These are phyloP conservation scores for Candida parachauliodes DNA, from an alignment of 805 yeast species.

Conservation along the genomic window DNA sequence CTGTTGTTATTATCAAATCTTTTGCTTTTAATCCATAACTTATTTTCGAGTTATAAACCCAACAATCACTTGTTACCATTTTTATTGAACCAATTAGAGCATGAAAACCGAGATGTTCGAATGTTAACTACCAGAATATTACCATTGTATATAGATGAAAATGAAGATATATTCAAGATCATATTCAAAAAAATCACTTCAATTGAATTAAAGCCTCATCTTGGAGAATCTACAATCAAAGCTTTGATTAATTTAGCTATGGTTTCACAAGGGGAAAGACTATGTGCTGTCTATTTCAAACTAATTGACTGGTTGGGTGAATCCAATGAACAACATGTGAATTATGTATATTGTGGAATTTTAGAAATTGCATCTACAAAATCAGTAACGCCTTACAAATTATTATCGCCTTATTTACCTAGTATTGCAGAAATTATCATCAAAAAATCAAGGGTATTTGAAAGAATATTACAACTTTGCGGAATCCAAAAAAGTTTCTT, in stretches of 20 bases:
- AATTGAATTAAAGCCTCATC: slow-evolving; percentile 37
- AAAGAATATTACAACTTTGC: slow-evolving; percentile 59
- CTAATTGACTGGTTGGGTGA: slow-evolving; percentile 67
- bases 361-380: slow-evolving; percentile 54
- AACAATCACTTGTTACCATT: slow-evolving; percentile 34
- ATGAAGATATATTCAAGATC: slow-evolving; percentile 31
- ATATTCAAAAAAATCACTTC: slow-evolving; percentile 43
- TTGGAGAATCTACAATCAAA: slow-evolving; percentile 56
- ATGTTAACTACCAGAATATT: slow-evolving; percentile 48
- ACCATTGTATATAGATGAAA: slow-evolving; percentile 50
- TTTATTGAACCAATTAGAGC: slow-evolving; percentile 35
- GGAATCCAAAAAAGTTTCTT: slow-evolving; percentile 62
- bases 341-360: slow-evolving; percentile 66
- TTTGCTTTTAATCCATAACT: slow-evolving; percentile 44
- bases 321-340: slow-evolving; percentile 58
- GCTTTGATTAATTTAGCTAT: slow-evolving; percentile 66
- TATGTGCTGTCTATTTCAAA: slow-evolving; percentile 62
- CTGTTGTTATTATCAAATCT: slow-evolving; percentile 38
- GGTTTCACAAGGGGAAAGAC: slow-evolving; percentile 61
- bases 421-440: slow-evolving; percentile 64
- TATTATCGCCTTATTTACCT: slow-evolving; percentile 77
- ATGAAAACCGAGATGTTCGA: slow-evolving; percentile 52
- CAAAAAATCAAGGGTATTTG: slow-evolving; percentile 53
- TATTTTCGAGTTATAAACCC: slow-evolving; percentile 55
- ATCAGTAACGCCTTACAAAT: slow-evolving; percentile 68